phyloP scores from a whole-genome alignment of 768 basidiomycete genomes.

The Asterophora lycoperdoides region DNA sequence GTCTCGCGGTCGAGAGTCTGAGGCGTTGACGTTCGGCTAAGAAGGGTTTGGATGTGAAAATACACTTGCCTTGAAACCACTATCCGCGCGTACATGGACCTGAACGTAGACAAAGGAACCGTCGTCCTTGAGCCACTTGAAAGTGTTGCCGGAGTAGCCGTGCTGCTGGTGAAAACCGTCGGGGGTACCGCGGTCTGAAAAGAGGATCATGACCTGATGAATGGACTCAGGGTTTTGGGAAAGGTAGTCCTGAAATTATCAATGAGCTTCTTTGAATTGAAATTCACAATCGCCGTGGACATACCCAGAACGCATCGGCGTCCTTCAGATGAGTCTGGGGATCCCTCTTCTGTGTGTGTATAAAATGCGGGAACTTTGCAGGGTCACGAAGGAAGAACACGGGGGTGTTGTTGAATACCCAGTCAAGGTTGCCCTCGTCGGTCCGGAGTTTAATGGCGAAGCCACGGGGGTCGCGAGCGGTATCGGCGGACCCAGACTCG shows the following conservation, averaged over 20 bases:
- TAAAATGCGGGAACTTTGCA: slow-evolving; percentile 89
- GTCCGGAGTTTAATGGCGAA: slow-evolving; percentile 90
- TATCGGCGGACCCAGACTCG: slow-evolving; percentile 83
- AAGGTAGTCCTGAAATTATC: slow-evolving; percentile 67
- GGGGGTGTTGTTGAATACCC: slow-evolving; percentile 91
- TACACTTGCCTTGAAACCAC: slow-evolving; percentile 69
- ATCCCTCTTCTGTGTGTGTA: slow-evolving; percentile 90
- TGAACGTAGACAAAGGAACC: slow-evolving; percentile 86
- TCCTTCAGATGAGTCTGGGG: slow-evolving; percentile 92
- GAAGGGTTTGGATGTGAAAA: too few relatives aligned
- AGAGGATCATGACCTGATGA: slow-evolving; percentile 84
- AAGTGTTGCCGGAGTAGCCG: slow-evolving; percentile 93
- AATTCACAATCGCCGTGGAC: slow-evolving; percentile 8
- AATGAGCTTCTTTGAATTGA: slow-evolving; percentile 15
- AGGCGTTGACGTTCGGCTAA: slow-evolving; percentile 16
- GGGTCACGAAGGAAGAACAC: slow-evolving; percentile 88
- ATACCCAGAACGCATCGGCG: slow-evolving; percentile 79
- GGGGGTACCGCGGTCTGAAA: slow-evolving; percentile 95
- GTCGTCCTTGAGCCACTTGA: slow-evolving; percentile 81
- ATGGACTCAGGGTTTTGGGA: slow-evolving; percentile 85
- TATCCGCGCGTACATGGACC: slow-evolving; percentile 73
- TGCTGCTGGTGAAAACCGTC: slow-evolving; percentile 84
- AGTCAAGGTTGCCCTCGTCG: slow-evolving; percentile 87
- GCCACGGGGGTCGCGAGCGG: slow-evolving; percentile 90
- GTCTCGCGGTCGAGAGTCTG: slow-evolving; percentile 69